phyloP scores from a whole-genome alignment of 73 alveolate species.

The Uronychia binucleata region DNA sequence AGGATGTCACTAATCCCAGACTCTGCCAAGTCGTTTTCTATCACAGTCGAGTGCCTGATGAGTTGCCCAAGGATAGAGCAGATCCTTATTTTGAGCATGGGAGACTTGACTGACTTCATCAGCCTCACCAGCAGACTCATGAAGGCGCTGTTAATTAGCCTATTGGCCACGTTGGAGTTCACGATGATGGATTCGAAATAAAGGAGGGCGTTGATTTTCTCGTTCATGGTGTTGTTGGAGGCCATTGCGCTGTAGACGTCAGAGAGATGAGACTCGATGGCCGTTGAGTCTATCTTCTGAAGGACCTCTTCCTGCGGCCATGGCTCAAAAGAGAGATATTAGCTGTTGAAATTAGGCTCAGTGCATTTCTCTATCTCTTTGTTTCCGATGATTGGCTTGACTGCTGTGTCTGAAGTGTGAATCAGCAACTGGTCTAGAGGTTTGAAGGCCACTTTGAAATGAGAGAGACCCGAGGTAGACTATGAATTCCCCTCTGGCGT shows the following conservation, averaged over 20 bases:
- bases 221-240: slow-evolving; percentile 74
- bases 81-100: slow-evolving; percentile 82
- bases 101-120: slow-evolving; percentile 82
- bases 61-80: slow-evolving; percentile 93
- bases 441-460: slow-evolving; percentile 44
- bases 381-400: slow-evolving; percentile 97
- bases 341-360: slow-evolving; percentile 67
- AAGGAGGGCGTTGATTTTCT: slow-evolving; percentile 81
- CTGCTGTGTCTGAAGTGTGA: slow-evolving; percentile 90
- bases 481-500: not conserved
- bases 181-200: slow-evolving; percentile 93
- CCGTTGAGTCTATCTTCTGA: slow-evolving; percentile 65
- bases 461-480: slow-evolving; percentile 2
- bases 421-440: slow-evolving; percentile 87
- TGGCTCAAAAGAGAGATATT: slow-evolving; percentile 75
- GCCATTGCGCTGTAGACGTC: slow-evolving; percentile 85
- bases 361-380: slow-evolving; percentile 88
- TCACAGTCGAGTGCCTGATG: slow-evolving; percentile 96
- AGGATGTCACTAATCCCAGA: too few relatives aligned
- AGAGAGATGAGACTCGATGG: slow-evolving; percentile 84
- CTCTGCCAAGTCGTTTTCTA: slow-evolving; percentile 88
- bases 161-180: slow-evolving; percentile 91
- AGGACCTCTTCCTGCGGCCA: slow-evolving; percentile 86
- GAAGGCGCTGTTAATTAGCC: slow-evolving; percentile 89
- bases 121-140: slow-evolving; percentile 78